Percentiles rank a stretch among this genome's conserved stretches.
These are phyloP conservation scores for Pichia sp. DNA, from an alignment of 1,139 yeast genomes.

Conservation along the genomic window DNA sequence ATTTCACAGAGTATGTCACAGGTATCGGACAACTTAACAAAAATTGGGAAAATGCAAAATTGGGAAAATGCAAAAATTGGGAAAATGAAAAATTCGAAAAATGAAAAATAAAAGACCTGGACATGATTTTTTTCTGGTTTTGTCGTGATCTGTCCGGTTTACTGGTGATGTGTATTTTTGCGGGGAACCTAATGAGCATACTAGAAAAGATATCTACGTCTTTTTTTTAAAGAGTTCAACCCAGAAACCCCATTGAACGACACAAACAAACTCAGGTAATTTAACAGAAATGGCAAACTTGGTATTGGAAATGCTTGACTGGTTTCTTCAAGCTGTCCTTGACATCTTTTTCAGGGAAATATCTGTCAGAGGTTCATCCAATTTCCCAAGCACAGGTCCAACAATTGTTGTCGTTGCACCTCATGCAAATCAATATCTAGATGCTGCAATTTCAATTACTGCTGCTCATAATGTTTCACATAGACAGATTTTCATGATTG, in stretches of 20 bases:
- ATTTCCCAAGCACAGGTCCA: constrained; percentile 59
- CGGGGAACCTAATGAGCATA: too few relatives aligned
- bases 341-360: constrained; percentile 61
- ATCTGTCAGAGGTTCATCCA: constrained; percentile 59
- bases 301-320: constrained; percentile 29
- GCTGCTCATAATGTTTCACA: constrained; percentile 38
- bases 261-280: background rate
- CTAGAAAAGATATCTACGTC: too few relatives aligned
- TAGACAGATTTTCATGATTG: constrained; percentile 46
- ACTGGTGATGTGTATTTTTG: too few relatives aligned
- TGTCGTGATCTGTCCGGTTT: too few relatives aligned
- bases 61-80: too few relatives aligned
- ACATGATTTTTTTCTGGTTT: too few relatives aligned
- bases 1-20: background rate
- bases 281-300: constrained; percentile 5
- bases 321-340: constrained; percentile 31
- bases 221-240: too few relatives aligned
- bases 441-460: constrained; percentile 56
- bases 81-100: too few relatives aligned
- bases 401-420: constrained; percentile 75
- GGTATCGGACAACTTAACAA: too few relatives aligned
- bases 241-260: background rate
- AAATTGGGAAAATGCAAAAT: too few relatives aligned
- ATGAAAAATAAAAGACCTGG: too few relatives aligned
- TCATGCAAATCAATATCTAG: constrained; percentile 76